Base-by-base conservation (phyloP, 1,139 yeast genomes). In the Suhomyces maxii region DNA sequence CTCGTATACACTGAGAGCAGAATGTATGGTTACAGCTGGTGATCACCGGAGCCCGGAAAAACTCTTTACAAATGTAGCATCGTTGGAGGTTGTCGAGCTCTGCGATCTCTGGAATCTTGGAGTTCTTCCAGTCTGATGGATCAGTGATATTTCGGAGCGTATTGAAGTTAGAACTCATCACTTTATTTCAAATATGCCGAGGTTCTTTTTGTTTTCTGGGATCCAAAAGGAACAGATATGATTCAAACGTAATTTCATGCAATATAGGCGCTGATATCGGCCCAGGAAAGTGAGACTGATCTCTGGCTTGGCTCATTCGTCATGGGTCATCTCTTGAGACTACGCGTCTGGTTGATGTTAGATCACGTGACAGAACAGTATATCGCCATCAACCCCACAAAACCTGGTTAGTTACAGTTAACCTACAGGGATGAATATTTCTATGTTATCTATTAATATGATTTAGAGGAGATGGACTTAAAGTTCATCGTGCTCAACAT, bases 1-100 rank as follows among this genome's bases (percentile, higher is more conserved):
- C 80, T 50, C 97, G 76, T 34, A 93, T 88, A 63, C 99, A 93
- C 23, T 85, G 76, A 0, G 97, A 89, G 63, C 99, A 93, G 61
- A 90, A 93, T 0, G 95, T 85, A 62, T 93, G 98, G 40, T 88
- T 86, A 68, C 98, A 91, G 7, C 85, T 77, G 1, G 97, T 88
- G 38, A 87, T 70, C 45, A 89, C 90, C 1, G 99, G 98, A 0
- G 95, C 91, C 39, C 69, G 76, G 50, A 88, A 72, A 53, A 86
- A 82, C 50, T 90, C 97, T 60, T 91, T 89, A 63, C 99, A 93
- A n/a, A 93, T 86, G 56, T 86, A 90, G 59, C 99, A 93, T 58
- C 96, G 65, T 47, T 90, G 73, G 13, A 86, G 71, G 2, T 87
- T 73, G 53, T 91, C 97, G 7, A 91, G 67, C 42, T 79, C 83